These are phyloP conservation scores for Scedosporium boydii DNA, from an alignment of 2,329 filamentous ascomycete species.

Conservation along the genomic window DNA sequence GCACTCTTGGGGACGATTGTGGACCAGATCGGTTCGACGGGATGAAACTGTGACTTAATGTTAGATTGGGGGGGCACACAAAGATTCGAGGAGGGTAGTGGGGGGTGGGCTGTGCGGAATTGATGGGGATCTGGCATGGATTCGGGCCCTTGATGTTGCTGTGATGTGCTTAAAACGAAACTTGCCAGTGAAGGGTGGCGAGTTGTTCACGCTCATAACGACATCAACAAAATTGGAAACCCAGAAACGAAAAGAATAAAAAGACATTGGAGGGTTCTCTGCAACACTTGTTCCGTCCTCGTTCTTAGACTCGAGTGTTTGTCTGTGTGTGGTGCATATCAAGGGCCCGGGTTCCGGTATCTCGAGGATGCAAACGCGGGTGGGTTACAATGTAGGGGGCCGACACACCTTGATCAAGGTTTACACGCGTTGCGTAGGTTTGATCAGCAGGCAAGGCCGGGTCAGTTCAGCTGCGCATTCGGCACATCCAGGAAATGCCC, in stretches of 20 bases:
- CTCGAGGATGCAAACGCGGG: neutral
- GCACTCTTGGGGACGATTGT: neutral
- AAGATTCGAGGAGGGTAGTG: neutral
- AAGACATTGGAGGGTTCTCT: neutral
- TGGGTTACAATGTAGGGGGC: neutral
- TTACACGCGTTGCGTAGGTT: neutral
- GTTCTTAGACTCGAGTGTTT: neutral
- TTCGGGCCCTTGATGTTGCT: neutral
- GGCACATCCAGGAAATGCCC: neutral
- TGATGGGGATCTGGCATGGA: neutral
- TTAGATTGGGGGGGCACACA: neutral
- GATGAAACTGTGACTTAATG: neutral
- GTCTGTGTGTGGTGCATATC: neutral
- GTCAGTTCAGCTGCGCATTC: neutral
- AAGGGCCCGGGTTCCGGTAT: neutral
- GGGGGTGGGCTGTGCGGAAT: neutral
- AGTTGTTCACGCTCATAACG: neutral
- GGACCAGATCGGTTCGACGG: neutral
- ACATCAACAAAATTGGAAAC: neutral
- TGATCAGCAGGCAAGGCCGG: conserved; percentile 2
- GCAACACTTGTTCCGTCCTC: neutral
- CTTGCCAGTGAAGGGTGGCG: neutral
- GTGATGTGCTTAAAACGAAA: neutral
- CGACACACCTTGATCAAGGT: conserved; percentile 4
- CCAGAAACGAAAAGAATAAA: neutral